phyloP scores from a whole-genome alignment of 805 yeast species.

The Spathaspora sp. region DNA sequence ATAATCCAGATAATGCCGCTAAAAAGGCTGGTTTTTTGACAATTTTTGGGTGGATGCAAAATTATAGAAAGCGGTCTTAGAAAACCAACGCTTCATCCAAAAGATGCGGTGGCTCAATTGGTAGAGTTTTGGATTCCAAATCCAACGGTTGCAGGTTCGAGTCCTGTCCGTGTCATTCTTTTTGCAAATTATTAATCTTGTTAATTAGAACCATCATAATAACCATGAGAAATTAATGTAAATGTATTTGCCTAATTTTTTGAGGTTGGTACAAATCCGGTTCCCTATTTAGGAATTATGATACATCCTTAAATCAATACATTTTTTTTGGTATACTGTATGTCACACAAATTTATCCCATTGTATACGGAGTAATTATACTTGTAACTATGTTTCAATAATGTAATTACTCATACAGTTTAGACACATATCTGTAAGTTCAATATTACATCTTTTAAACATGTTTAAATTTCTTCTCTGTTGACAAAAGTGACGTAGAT shows the following conservation, averaged over 20 bases:
- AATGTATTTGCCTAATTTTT: background rate
- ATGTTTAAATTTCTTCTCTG: background rate
- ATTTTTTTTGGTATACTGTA: background rate
- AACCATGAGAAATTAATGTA: background rate
- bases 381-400: no score
- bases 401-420: no score
- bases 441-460: background rate
- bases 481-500: no score
- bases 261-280: background rate
- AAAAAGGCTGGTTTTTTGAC: background rate
- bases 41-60: background rate
- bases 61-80: background rate
- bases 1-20: no score
- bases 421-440: no score
- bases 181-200: background rate
- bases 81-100: background rate
- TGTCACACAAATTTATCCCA: no score
- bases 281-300: background rate
- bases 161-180: conserved; percentile 67
- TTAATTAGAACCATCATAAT: background rate
- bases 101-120: conserved; percentile 26
- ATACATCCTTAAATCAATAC: background rate
- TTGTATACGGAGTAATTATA: no score
- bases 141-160: conserved; percentile 81
- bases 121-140: conserved; percentile 38